Evolutionary conservation across 1,139 yeast species (phyloP).

Genomic region (Saccharomyces hybrid): DNA sequence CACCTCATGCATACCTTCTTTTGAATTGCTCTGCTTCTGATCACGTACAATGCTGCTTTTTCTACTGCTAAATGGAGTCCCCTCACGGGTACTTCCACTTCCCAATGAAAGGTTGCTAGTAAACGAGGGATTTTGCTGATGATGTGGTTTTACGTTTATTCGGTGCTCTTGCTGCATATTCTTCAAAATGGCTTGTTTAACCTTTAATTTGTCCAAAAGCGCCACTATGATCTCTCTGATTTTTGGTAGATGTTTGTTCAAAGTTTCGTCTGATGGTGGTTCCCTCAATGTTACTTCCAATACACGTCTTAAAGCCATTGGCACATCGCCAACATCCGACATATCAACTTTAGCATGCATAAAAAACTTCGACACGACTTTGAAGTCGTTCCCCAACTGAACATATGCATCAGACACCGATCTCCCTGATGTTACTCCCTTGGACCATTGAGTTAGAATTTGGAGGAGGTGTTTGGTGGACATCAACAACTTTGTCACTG

Average conservation of each 20-base stretch:
- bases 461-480: slow-evolving; percentile 88
- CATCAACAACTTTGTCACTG: slow-evolving; percentile 74
- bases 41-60: slow-evolving; percentile 1
- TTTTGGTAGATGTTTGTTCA: slow-evolving; percentile 74
- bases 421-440: slow-evolving; percentile 65
- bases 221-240: slow-evolving; percentile 83
- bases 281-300: slow-evolving; percentile 83
- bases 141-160: slow-evolving; percentile 3
- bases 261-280: slow-evolving; percentile 74
- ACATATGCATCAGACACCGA: slow-evolving; percentile 91
- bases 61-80: slow-evolving; percentile 2
- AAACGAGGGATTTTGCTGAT: slow-evolving; percentile 9
- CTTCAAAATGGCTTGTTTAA: slow-evolving; percentile 54
- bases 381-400: slow-evolving; percentile 86
- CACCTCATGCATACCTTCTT: neutral
- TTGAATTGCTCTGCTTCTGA: neutral
- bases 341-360: slow-evolving; percentile 61
- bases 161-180: slow-evolving; percentile 25
- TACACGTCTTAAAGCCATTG: slow-evolving; percentile 61
- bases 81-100: neutral
- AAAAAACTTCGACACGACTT: slow-evolving; percentile 74
- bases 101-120: slow-evolving; percentile 3
- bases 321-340: slow-evolving; percentile 70
- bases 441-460: slow-evolving; percentile 87
- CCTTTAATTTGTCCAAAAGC: slow-evolving; percentile 69